A percentile compares a stretch with the other conserved stretches of the same genome.
Evolutionary conservation across 179 eudicot species (phyloP).

Genomic region (Drosera spatulata): DNA sequence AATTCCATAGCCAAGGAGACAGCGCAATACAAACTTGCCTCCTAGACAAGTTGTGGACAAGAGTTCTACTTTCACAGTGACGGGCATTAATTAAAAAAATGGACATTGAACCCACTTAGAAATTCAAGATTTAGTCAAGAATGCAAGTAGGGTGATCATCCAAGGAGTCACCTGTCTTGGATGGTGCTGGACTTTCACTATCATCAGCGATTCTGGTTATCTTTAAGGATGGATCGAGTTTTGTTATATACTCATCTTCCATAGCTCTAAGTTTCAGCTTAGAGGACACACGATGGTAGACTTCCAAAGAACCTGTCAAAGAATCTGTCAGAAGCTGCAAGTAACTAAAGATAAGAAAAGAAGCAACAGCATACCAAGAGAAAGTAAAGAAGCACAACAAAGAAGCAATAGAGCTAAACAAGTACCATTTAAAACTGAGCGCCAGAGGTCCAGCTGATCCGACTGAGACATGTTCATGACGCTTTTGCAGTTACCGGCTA

Average conservation of each 20-base stretch:
- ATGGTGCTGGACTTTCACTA: slow-evolving; percentile 36
- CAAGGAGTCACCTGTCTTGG: slow-evolving; percentile 46
- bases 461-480: slow-evolving; percentile 93
- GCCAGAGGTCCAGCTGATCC: slow-evolving; percentile 90
- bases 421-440: slow-evolving; percentile 69
- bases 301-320: slow-evolving; percentile 57
- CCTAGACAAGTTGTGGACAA: too few species aligned
- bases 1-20: too few species aligned
- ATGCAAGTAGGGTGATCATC: too few species aligned
- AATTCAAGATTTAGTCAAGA: too few species aligned
- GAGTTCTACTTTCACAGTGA: too few species aligned
- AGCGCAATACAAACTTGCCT: too few species aligned
- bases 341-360: neutral
- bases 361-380: neutral
- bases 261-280: slow-evolving; percentile 65
- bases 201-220: slow-evolving; percentile 25
- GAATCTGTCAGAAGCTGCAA: neutral
- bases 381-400: neutral
- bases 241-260: slow-evolving; percentile 53
- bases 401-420: neutral
- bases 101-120: too few species aligned
- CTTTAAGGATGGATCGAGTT: slow-evolving; percentile 29
- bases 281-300: slow-evolving; percentile 57
- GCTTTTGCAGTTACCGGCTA: slow-evolving; percentile 87
- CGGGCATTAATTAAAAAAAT: too few species aligned